phyloP scores from a whole-genome alignment of 1,139 yeast species.

The Arxiozyma slooffiae region DNA sequence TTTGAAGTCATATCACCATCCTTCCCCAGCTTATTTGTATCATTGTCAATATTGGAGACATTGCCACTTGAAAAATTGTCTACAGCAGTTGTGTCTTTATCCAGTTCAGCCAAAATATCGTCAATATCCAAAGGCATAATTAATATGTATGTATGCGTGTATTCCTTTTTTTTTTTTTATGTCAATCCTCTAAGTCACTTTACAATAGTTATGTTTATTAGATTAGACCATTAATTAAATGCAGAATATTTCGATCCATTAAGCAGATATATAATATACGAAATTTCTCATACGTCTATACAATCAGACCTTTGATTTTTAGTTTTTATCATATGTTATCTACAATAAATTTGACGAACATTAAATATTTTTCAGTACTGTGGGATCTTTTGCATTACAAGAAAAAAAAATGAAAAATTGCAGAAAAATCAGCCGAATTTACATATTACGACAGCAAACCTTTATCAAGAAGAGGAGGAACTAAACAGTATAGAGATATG shows the following conservation, averaged over 20 bases:
- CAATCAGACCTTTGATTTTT: background rate
- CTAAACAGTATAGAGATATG: too few species aligned
- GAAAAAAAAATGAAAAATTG: too few species aligned
- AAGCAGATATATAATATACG: too few species aligned
- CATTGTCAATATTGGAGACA: background rate
- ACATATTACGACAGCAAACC: too few species aligned
- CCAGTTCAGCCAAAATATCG: conserved; percentile 60
- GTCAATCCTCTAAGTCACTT: background rate
- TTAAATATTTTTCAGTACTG: background rate
- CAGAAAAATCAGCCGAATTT: background rate
- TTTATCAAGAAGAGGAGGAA: too few species aligned
- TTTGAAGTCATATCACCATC: background rate
- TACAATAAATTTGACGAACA: background rate
- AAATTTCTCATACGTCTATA: background rate
- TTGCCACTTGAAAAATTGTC: conserved; percentile 10
- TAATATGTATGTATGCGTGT: too few species aligned
- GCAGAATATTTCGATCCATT: background rate
- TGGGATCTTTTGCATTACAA: background rate
- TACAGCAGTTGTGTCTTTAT: conserved; percentile 32
- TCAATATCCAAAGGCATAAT: conserved; percentile 46
- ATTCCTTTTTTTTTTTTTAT: too few species aligned
- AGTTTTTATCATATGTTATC: too few species aligned
- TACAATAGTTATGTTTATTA: background rate
- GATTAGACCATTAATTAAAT: background rate
- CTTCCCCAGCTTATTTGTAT: background rate